A percentile compares a stretch with the other conserved stretches of the same genome.
Conservation (phyloP, 2,329 filamentous ascomycete species). For the Talaromyces islandicus region DNA sequence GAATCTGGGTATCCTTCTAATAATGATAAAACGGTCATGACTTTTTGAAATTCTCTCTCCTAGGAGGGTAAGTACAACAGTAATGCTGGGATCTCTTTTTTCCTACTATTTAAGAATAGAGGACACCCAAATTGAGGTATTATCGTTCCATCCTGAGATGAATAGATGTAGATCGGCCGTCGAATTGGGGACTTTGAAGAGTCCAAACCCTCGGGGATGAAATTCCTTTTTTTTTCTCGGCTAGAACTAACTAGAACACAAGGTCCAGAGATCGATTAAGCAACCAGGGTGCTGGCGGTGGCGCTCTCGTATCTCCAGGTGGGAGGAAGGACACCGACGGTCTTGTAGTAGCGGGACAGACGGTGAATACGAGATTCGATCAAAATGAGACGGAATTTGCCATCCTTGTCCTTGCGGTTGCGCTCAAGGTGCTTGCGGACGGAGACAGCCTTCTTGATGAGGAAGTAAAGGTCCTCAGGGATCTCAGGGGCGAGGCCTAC, state of each 20-base stretch:
- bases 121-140: neutral
- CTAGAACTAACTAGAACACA: neutral
- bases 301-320: constrained; percentile 99
- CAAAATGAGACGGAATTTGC: constrained; percentile 99
- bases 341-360: constrained; percentile 99
- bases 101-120: neutral
- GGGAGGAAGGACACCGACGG: constrained; percentile 72
- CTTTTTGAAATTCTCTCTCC: neutral
- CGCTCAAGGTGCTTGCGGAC: constrained; percentile 99
- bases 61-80: neutral
- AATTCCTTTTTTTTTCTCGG: neutral
- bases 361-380: constrained; percentile 99
- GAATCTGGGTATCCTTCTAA: neutral
- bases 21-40: neutral
- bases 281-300: constrained; percentile 88
- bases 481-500: constrained; percentile 97
- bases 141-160: neutral
- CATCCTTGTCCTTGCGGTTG: constrained; percentile 99
- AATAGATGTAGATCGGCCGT: neutral
- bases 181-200: neutral
- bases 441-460: constrained; percentile 99
- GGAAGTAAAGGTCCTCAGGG: constrained; percentile 99
- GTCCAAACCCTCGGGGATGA: neutral
- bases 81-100: neutral
- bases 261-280: constrained; percentile 53